Evolutionary conservation across 495 filamentous ascomycete species (phyloP).

Genomic region (Sporormia fimetaria): DNA sequence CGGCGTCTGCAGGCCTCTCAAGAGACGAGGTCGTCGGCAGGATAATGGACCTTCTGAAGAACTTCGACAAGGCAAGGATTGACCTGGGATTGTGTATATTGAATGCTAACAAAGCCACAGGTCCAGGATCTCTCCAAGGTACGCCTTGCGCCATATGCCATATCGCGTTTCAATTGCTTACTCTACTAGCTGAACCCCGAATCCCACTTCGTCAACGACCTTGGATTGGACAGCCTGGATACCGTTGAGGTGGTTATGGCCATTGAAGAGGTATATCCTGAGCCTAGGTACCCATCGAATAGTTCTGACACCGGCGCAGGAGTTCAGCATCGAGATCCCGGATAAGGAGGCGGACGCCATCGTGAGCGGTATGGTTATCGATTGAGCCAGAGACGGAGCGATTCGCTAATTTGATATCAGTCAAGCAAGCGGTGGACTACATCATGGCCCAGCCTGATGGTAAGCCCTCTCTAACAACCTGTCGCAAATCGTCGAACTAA

Average conservation of each 20-base stretch:
- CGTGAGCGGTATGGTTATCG: constrained; percentile 72
- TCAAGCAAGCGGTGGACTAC: constrained; percentile 91
- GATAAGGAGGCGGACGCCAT: constrained; percentile 97
- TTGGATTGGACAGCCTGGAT: constrained; percentile 91
- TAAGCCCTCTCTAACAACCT: constrained; percentile 22
- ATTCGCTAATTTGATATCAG: constrained; percentile 40
- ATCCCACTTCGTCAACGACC: constrained; percentile 90
- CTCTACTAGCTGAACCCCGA: constrained; percentile 55
- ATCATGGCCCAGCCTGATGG: constrained; percentile 90
- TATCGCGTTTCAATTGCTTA: too few relatives aligned
- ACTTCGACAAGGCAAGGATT: constrained; percentile 87
- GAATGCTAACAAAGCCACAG: constrained; percentile 23
- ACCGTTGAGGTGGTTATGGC: constrained; percentile 99
- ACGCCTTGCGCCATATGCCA: too few relatives aligned
- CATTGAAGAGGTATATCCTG: constrained; percentile 80
- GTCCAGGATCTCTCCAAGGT: constrained; percentile 37
- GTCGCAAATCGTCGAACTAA: constrained; percentile 14
- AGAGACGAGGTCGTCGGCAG: constrained; percentile 82
- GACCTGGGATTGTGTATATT: background rate
- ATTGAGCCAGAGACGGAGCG: background rate
- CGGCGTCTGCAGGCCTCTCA: constrained; percentile 60
- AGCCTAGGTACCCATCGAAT: background rate
- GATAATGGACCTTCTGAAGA: constrained; percentile 82
- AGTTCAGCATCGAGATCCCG: constrained; percentile 99
- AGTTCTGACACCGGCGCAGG: constrained; percentile 45